Conservation (phyloP, 495 filamentous ascomycete species). For the Penicillium longicatenatum region DNA sequence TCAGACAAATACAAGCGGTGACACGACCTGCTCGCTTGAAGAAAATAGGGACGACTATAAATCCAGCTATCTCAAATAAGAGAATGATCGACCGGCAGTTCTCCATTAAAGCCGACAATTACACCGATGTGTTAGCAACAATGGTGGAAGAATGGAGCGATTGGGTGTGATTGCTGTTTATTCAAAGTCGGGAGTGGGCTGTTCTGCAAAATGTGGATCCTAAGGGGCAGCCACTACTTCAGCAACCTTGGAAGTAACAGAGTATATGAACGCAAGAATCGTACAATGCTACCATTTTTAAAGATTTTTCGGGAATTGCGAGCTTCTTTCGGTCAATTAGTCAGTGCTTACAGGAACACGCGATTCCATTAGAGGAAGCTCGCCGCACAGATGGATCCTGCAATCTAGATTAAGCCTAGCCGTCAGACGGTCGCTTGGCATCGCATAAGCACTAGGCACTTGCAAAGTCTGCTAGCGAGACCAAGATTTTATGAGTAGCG, state of each 20-base stretch:
- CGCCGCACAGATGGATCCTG: neutral
- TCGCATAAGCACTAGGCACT: neutral
- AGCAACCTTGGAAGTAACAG: too few relatives aligned
- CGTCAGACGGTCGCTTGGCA: neutral
- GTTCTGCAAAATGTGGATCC: neutral
- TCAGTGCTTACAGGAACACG: conserved; percentile 26
- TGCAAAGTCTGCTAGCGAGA: neutral
- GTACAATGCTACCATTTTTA: neutral
- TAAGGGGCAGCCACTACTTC: neutral
- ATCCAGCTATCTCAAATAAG: neutral
- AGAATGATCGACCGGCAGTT: neutral
- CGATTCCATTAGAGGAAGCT: neutral
- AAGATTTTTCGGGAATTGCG: neutral
- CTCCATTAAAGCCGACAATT: neutral
- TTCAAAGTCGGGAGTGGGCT: neutral
- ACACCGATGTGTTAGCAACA: neutral
- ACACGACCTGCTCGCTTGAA: neutral
- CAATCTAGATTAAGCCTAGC: neutral
- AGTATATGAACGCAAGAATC: neutral
- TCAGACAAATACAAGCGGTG: too few relatives aligned
- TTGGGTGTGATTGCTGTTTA: neutral
- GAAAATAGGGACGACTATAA: neutral
- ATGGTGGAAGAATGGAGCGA: neutral
- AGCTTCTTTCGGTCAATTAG: conserved; percentile 21
- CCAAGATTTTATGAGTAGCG: too few relatives aligned